Evolutionary conservation across 139 green algal species (phyloP).

Genomic region (Auxenochlorella pyrenoidosa): DNA sequence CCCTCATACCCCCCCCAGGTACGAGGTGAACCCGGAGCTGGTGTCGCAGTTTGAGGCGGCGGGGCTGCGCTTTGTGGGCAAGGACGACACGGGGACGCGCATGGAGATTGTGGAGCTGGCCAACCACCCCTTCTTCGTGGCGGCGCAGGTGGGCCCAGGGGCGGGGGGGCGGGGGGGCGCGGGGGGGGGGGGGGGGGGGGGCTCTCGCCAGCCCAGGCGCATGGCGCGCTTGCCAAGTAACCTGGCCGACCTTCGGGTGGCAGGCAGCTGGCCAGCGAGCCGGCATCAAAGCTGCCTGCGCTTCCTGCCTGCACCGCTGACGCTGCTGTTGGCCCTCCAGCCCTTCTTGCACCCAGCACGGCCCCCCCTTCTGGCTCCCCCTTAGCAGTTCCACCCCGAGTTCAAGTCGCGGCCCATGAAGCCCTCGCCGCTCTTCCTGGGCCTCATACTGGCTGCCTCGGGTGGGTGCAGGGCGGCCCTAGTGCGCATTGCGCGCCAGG

Average conservation of each 20-base stretch:
- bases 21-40: conserved; percentile 96
- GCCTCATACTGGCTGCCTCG: conserved; percentile 82
- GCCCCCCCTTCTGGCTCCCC: neutral
- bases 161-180: neutral
- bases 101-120: conserved; percentile 98
- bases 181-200: no score
- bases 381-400: conserved; percentile 89
- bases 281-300: neutral
- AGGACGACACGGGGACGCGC: conserved; percentile 90
- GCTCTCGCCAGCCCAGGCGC: neutral
- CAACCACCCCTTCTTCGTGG: conserved; percentile 93
- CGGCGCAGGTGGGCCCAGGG: conserved; percentile 35
- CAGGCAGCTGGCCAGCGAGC: neutral
- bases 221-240: neutral
- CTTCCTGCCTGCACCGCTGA: neutral
- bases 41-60: conserved; percentile 86
- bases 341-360: no score
- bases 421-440: conserved; percentile 89
- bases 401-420: conserved; percentile 88
- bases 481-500: neutral
- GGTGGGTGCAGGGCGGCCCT: neutral
- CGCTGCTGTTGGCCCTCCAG: neutral
- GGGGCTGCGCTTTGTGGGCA: conserved; percentile 92
- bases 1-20: conserved; percentile 43
- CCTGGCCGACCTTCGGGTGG: no score